These are phyloP conservation scores for Abrus precatorius DNA, from an alignment of 306 rosid genomes.

Conservation along the genomic window DNA sequence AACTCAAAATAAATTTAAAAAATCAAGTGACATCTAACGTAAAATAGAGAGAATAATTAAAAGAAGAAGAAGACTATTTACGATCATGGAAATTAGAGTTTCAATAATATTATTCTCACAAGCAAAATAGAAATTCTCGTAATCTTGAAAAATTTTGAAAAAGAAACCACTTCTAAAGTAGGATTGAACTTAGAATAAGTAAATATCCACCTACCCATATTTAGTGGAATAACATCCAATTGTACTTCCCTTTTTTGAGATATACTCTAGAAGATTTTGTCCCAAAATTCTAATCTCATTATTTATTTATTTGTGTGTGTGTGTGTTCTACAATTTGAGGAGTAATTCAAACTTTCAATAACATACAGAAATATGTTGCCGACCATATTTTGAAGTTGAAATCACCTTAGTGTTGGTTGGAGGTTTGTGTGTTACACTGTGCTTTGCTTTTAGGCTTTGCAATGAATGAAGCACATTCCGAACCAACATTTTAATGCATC, in stretches of 20 bases:
- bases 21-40: no score
- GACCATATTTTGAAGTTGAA: slow-evolving; percentile 44
- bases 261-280: not conserved
- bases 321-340: not conserved
- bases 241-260: not conserved
- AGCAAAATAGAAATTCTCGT: not conserved
- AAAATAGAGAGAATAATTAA: no score
- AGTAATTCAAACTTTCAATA: not conserved
- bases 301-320: not conserved
- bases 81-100: not conserved
- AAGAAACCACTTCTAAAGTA: not conserved
- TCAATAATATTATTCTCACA: not conserved
- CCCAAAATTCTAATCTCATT: not conserved
- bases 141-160: not conserved
- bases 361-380: not conserved
- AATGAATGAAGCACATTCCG: not conserved
- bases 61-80: no score
- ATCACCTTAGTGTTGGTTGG: slow-evolving; percentile 35
- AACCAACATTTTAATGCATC: slow-evolving; percentile 36
- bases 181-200: not conserved
- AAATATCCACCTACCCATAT: not conserved
- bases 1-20: no score
- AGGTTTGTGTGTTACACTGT: slow-evolving; percentile 36
- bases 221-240: not conserved
- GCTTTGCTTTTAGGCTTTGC: slow-evolving; percentile 21